phyloP scores from a whole-genome alignment of 345 rosid genomes.

The Citrus inodora region DNA sequence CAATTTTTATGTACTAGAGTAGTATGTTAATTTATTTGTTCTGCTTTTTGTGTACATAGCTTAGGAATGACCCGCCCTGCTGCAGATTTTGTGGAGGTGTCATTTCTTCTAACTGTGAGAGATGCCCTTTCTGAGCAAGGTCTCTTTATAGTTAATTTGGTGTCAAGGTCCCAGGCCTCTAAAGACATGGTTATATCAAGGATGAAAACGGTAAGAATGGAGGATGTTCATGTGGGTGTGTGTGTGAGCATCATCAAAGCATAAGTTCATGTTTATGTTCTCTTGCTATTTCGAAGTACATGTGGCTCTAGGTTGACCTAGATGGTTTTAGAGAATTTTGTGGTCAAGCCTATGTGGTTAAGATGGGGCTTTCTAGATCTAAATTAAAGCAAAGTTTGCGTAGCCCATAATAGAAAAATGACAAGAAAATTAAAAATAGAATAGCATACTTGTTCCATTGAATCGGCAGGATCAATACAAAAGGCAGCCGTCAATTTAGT shows the following conservation, averaged over 20 bases:
- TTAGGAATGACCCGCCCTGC: conserved; percentile 92
- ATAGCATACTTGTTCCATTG: background rate
- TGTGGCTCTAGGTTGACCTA: background rate
- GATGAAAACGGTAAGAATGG: conserved; percentile 61
- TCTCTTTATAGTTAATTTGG: conserved; percentile 80
- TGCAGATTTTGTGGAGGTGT: conserved; percentile 72
- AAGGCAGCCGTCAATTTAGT: background rate
- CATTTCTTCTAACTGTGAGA: conserved; percentile 65
- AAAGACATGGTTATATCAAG: conserved; percentile 69
- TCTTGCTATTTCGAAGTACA: background rate
- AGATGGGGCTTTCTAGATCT: background rate
- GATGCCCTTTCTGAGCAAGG: conserved; percentile 68
- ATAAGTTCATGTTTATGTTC: background rate
- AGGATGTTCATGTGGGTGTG: background rate
- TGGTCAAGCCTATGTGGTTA: background rate
- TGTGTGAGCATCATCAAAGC: background rate
- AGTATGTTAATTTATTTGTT: background rate
- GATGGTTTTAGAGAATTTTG: background rate
- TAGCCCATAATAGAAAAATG: background rate
- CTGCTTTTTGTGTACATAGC: conserved; percentile 34
- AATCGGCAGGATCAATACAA: background rate
- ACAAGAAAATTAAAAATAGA: background rate
- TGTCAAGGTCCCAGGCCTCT: conserved; percentile 66
- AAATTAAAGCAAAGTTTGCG: too few relatives aligned
- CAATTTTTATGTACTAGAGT: too few relatives aligned